phyloP scores from a whole-genome alignment of 2,329 filamentous ascomycete species.

The Botrytis galanthina region DNA sequence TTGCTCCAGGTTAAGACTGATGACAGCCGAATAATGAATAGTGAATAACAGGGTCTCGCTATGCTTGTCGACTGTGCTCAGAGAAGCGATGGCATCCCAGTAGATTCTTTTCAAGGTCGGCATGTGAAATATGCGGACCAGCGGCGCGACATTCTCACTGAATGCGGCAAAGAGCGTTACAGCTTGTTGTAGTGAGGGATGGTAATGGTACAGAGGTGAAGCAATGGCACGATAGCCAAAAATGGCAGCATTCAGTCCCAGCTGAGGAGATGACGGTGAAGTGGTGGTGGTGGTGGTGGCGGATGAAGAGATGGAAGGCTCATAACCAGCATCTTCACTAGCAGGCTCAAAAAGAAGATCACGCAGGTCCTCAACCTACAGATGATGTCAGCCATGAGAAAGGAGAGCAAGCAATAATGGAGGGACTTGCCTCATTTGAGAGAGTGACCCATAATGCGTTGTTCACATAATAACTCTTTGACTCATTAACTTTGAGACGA shows the following conservation, averaged over 20 bases:
- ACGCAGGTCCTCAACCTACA: conserved; percentile 7
- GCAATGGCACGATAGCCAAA: conserved; percentile 3
- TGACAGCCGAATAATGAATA: conserved; percentile 59
- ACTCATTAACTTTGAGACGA: conserved; percentile 7
- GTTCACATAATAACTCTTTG: conserved; percentile 10
- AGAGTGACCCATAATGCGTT: conserved; percentile 9
- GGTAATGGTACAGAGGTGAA: conserved; percentile 7
- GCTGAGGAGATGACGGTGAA: conserved; percentile 5
- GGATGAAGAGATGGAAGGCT: conserved; percentile 9
- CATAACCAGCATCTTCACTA: conserved; percentile 4
- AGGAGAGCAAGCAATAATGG: conserved; percentile 2
- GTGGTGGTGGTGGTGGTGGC: conserved; percentile 3
- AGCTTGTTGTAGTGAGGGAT: conserved; percentile 8
- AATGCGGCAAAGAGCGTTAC: conserved; percentile 3
- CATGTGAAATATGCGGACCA: conserved; percentile 6
- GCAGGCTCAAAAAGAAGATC: conserved; percentile 8
- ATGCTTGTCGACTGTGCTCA: conserved; percentile 1
- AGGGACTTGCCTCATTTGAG: conserved; percentile 9
- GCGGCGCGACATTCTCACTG: conserved; percentile 3
- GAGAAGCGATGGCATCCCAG: neutral
- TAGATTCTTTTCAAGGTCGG: neutral
- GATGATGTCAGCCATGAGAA: conserved; percentile 3
- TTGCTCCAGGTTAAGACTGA: conserved; percentile 56
- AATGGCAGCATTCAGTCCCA: conserved; percentile 8
- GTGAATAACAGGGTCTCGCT: conserved; percentile 68